These are phyloP conservation scores for Lyophyllum atratum DNA, from an alignment of 768 basidiomycete genomes.

Conservation along the genomic window DNA sequence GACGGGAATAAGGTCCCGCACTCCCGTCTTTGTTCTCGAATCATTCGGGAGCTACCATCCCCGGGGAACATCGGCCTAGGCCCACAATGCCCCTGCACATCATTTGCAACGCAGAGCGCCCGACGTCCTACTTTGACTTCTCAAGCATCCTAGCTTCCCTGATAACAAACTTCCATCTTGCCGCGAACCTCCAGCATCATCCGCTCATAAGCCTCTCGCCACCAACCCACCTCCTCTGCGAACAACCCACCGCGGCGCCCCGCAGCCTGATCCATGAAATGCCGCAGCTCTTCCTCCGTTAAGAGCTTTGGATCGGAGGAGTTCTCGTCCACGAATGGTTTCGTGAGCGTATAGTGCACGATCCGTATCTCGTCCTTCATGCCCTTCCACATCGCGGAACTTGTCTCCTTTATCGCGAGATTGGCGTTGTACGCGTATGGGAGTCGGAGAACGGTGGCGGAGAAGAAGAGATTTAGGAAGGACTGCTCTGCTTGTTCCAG, in stretches of 20 bases:
- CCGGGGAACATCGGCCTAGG: too few species aligned
- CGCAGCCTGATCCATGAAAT: slow-evolving; percentile 21
- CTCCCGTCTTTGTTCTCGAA: too few species aligned
- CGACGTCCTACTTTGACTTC: too few species aligned
- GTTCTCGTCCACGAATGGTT: slow-evolving; percentile 27
- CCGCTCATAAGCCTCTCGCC: slow-evolving; percentile 30
- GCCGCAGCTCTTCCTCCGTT: slow-evolving; percentile 22
- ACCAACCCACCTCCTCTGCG: slow-evolving; percentile 33
- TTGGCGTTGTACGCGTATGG: slow-evolving; percentile 44
- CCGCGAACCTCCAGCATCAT: slow-evolving; percentile 21
- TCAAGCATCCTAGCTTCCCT: too few species aligned
- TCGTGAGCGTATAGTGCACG: slow-evolving; percentile 38
- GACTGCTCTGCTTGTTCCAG: slow-evolving; percentile 38
- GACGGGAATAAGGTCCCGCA: too few species aligned
- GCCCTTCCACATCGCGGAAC: slow-evolving; percentile 33
- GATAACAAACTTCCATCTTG: slow-evolving; percentile 4
- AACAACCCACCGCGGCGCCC: slow-evolving; percentile 23
- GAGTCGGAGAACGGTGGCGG: slow-evolving; percentile 31
- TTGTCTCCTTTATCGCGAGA: slow-evolving; percentile 36
- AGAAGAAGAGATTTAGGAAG: slow-evolving; percentile 42
- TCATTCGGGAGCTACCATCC: too few species aligned
- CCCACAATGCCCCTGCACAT: too few species aligned
- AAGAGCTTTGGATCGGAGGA: slow-evolving; percentile 20
- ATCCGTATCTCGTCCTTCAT: slow-evolving; percentile 32
- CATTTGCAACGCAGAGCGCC: too few species aligned